Evolutionary conservation across 306 rosid species (phyloP), one percentile per base, ranked within the genome.

Genomic region (Castanea sativa): DNA sequence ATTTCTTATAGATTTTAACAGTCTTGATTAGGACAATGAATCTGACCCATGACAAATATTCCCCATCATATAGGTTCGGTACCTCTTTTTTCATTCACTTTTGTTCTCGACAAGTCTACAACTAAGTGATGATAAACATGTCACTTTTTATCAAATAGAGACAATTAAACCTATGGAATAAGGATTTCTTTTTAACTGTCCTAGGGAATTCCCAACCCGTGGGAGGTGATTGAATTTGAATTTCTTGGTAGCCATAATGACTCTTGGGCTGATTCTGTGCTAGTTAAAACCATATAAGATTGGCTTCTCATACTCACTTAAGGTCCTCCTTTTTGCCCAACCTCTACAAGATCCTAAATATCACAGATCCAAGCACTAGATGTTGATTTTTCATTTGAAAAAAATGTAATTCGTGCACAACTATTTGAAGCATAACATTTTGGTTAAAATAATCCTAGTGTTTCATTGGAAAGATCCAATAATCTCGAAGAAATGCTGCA

Each of bases 231-330:
- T 68, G 14, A 68, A 68, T 20, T 19, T 35, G 51, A 68, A 8
- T 33, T 68, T 68, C 73, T 68, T 35, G 65, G 65, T 4, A 11
- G 7, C 65, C 65, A 59, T 23, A 59, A 11, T 23, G 65, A 59
- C 27, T 59, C 32, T 59, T 59, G 15, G 6, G 32, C 7, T n/a
- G 65, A 59, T 20, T 23, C 25, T 63, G 41, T 29, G 30, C 51
- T 4, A 32, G 72, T 32, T 35, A 67, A n/a, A 33, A 6, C 25
- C 27, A 25, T 6, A 9, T 2, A 21, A 25, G 0, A 43, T 5
- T 49, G 74, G 74, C 58, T 71, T 49, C 38, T 71, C 58, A 71
- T 49, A 15, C 4, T 71, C 58, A 49, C 74, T 14, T 14, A 69
- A 49, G n/a, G 15, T 7, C 41, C 56, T 16, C 35, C 53, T 69